phyloP scores from a whole-genome alignment of 2,329 filamentous ascomycete species.

The Penicillium sclerotiorum region DNA sequence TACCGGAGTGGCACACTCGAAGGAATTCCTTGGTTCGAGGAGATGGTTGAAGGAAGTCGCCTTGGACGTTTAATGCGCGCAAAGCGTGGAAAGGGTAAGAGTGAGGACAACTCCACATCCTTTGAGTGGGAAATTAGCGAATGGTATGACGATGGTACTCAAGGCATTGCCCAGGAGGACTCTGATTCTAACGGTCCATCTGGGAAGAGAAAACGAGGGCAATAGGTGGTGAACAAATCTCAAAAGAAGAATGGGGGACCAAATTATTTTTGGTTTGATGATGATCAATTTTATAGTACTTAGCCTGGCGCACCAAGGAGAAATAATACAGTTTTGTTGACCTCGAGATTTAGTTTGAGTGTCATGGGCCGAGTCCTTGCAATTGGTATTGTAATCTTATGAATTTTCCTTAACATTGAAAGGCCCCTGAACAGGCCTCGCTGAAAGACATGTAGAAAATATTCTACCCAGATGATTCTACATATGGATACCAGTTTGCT shows the following conservation, averaged over 20 bases:
- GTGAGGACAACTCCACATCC: constrained; percentile 64
- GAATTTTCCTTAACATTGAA: no score
- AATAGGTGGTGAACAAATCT: neutral
- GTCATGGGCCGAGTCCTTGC: no score
- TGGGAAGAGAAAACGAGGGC: constrained; percentile 38
- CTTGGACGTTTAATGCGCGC: constrained; percentile 68
- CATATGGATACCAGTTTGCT: no score
- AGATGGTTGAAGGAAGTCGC: constrained; percentile 73
- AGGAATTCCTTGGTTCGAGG: constrained; percentile 85
- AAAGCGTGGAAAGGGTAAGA: constrained; percentile 60
- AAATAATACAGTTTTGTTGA: no score
- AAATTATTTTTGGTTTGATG: neutral
- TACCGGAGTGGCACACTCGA: constrained; percentile 42
- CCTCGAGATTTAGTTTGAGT: no score
- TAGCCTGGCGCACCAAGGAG: neutral
- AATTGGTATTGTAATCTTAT: no score
- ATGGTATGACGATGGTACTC: constrained; percentile 57
- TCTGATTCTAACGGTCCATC: constrained; percentile 21
- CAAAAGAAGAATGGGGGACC: neutral
- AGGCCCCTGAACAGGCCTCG: no score
- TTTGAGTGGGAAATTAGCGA: constrained; percentile 87
- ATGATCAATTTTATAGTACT: neutral
- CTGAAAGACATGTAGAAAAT: no score
- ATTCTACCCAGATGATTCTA: no score
- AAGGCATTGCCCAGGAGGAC: constrained; percentile 21